Evolutionary conservation across 805 yeast species (phyloP).

Genomic region (Myxozyma nipponensis): DNA sequence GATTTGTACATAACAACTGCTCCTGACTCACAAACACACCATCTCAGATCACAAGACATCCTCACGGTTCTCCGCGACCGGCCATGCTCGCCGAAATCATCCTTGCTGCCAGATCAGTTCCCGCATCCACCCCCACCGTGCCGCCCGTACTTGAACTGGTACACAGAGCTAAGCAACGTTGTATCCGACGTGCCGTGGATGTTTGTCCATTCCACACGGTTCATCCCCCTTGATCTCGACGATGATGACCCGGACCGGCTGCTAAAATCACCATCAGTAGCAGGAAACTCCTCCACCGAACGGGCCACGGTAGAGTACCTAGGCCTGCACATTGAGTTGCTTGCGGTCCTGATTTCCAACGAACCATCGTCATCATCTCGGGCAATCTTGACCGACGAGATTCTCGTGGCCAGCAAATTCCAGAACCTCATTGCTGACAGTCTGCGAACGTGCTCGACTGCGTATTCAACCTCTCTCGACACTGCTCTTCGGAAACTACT

Average conservation of each 20-base stretch:
- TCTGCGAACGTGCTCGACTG: constrained; percentile 4
- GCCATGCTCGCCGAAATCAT: too few relatives aligned
- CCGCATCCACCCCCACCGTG: too few relatives aligned
- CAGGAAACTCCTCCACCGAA: constrained; percentile 3
- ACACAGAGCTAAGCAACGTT: constrained; percentile 10
- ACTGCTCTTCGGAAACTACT: constrained; percentile 7
- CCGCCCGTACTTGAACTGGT: constrained; percentile 21
- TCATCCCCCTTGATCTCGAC: constrained; percentile 3
- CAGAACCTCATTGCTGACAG: constrained; percentile 11
- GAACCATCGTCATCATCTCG: constrained; percentile 1
- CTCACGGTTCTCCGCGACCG: constrained; percentile 15
- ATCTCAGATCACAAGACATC: neutral
- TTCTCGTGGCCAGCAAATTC: constrained; percentile 14
- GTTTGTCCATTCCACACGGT: constrained; percentile 3
- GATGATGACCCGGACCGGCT: neutral
- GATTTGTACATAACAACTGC: neutral
- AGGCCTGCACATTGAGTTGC: constrained; percentile 18
- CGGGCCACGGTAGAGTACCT: constrained; percentile 20
- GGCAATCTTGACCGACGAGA: constrained; percentile 2
- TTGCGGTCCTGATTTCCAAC: constrained; percentile 12
- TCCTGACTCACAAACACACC: constrained; percentile 10
- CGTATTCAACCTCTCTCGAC: constrained; percentile 1
- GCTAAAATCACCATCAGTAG: neutral
- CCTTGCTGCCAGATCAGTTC: too few relatives aligned
- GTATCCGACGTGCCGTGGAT: constrained; percentile 22